A percentile compares a stretch with the other conserved stretches of the same genome.
These are phyloP conservation scores for Fusarium illudens DNA, from an alignment of 2,329 filamentous ascomycete genomes.

Conservation along the genomic window DNA sequence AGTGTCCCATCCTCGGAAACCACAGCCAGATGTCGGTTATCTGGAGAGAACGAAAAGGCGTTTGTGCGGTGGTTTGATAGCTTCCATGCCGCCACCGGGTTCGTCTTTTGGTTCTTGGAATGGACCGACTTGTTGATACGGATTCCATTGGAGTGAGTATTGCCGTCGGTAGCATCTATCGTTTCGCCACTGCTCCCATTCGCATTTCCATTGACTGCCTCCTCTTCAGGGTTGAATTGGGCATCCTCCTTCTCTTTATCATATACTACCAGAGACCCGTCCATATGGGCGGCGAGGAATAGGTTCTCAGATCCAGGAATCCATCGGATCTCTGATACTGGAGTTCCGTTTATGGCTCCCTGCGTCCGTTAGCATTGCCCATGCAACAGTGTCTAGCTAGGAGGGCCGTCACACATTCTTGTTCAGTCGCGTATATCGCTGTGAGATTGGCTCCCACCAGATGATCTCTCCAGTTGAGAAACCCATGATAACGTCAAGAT, in stretches of 20 bases:
- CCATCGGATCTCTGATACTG: slow-evolving; percentile 90
- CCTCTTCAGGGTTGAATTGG: slow-evolving; percentile 76
- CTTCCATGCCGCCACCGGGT: slow-evolving; percentile 93
- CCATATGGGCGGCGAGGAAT: slow-evolving; percentile 91
- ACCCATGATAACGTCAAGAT: slow-evolving; percentile 92
- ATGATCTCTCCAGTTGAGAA: slow-evolving; percentile 97
- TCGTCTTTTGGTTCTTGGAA: slow-evolving; percentile 91
- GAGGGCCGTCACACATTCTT: slow-evolving; percentile 74
- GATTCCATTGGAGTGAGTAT: slow-evolving; percentile 58
- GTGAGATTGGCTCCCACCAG: slow-evolving; percentile 97
- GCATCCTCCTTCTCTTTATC: slow-evolving; percentile 97
- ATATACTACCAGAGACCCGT: slow-evolving; percentile 90
- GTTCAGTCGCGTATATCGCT: slow-evolving; percentile 94
- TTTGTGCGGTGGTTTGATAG: slow-evolving; percentile 91
- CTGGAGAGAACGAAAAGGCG: slow-evolving; percentile 90
- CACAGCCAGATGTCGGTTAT: slow-evolving; percentile 85
- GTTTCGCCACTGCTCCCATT: slow-evolving; percentile 53
- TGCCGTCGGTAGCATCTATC: slow-evolving; percentile 47
- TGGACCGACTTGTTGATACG: slow-evolving; percentile 90
- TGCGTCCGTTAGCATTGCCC: slow-evolving; percentile 46
- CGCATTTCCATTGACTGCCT: slow-evolving; percentile 57
- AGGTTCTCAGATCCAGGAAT: slow-evolving; percentile 92
- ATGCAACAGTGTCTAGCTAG: background rate
- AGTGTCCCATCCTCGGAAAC: slow-evolving; percentile 92
- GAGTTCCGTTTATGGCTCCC: slow-evolving; percentile 86